Percentiles rank a stretch among this genome's conserved stretches.
phyloP scores from a whole-genome alignment of 139 green algal genomes.

The Picochlorum sp. region DNA sequence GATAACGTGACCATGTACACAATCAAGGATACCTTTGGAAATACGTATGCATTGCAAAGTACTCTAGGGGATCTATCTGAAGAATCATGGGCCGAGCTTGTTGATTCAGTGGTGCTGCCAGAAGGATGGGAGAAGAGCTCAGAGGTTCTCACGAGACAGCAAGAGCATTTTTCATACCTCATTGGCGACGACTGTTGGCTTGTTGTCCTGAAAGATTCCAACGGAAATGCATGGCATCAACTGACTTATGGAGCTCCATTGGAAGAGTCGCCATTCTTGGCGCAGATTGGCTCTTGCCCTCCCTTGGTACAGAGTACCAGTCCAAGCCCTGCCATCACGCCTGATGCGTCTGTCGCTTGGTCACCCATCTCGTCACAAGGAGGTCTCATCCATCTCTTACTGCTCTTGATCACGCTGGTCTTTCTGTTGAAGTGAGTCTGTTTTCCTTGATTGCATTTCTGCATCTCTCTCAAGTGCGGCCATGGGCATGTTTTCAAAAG shows the following conservation, averaged over 20 bases:
- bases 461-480: too few species aligned
- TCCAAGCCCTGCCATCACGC: too few species aligned
- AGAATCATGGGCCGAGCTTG: neutral
- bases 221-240: constrained; percentile 1
- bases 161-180: neutral
- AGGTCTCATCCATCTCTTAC: too few species aligned
- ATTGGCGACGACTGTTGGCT: neutral
- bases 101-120: neutral
- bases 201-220: neutral
- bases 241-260: neutral
- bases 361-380: too few species aligned
- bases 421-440: too few species aligned
- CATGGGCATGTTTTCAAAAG: too few species aligned
- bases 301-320: too few species aligned
- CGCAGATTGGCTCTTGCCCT: too few species aligned
- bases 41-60: neutral
- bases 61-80: neutral
- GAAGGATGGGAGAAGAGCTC: neutral
- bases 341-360: too few species aligned
- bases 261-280: constrained; percentile 1
- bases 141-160: neutral
- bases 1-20: neutral
- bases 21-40: neutral
- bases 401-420: too few species aligned
- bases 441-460: too few species aligned